phyloP scores from a whole-genome alignment of 2,329 filamentous ascomycete genomes.

The Fusarium illudens region DNA sequence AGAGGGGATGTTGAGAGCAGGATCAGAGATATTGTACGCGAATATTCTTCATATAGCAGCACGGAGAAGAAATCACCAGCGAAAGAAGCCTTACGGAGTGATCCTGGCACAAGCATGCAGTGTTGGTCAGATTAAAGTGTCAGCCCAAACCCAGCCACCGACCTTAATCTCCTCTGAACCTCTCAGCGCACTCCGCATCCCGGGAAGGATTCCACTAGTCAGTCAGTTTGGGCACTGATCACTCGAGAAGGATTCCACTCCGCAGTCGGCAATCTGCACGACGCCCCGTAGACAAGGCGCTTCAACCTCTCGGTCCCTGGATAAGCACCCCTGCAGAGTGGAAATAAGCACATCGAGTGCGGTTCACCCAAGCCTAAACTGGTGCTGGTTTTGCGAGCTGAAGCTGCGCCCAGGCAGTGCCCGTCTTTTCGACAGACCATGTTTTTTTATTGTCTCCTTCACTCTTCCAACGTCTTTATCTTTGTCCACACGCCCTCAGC shows the following conservation, averaged over 20 bases:
- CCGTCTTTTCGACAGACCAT: neutral
- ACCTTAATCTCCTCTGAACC: neutral
- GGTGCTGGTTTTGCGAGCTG: neutral
- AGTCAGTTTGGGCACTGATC: neutral
- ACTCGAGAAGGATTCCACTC: neutral
- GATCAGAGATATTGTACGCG: neutral
- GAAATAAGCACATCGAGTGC: neutral
- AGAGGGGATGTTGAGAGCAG: neutral
- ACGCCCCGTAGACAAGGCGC: neutral
- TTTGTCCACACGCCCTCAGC: neutral
- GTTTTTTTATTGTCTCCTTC: neutral
- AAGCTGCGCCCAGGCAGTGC: neutral
- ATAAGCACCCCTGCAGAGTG: neutral
- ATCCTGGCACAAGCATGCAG: neutral
- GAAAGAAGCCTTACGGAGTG: neutral
- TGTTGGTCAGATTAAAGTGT: neutral
- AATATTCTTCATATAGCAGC: neutral
- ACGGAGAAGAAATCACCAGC: neutral
- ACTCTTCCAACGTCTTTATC: neutral
- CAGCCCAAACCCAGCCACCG: neutral
- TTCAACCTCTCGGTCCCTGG: neutral
- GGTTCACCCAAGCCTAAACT: neutral
- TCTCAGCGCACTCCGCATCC: neutral
- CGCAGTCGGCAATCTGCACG: neutral
- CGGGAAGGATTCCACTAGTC: neutral